Conservation (phyloP, 176 grass and related monocot genomes). For the Lolium perenne region DNA sequence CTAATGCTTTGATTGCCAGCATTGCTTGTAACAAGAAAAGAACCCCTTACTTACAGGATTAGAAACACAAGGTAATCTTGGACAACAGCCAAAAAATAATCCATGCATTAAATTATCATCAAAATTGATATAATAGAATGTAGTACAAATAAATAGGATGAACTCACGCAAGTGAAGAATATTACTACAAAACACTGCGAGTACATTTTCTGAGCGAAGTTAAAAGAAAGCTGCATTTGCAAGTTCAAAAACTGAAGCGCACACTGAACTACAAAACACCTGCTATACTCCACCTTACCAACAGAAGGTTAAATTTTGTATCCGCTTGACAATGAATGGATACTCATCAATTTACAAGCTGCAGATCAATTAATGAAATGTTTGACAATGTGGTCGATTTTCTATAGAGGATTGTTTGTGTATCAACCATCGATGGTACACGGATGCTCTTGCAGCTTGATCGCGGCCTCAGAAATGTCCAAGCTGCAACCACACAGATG, state of each 20-base stretch:
- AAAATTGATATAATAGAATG: not conserved
- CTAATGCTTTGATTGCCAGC: too few relatives aligned
- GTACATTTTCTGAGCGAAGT: not conserved
- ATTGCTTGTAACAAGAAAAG: too few relatives aligned
- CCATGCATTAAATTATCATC: not conserved
- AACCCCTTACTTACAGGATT: not conserved
- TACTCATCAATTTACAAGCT: not conserved
- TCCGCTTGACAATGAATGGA: not conserved
- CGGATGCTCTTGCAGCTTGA: conserved; percentile 45
- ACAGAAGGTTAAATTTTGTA: not conserved
- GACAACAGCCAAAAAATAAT: not conserved
- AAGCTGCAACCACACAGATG: conserved; percentile 45
- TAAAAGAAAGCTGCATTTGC: not conserved
- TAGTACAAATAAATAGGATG: not conserved
- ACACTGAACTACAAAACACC: conserved; percentile 13
- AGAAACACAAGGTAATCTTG: not conserved
- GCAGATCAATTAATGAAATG: not conserved
- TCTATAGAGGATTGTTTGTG: conserved; percentile 50
- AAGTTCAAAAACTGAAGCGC: conserved; percentile 9
- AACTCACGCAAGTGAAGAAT: not conserved
- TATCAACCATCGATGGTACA: conserved; percentile 23
- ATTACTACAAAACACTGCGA: not conserved
- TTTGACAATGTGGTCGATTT: not conserved
- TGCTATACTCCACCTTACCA: conserved; percentile 19
- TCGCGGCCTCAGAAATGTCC: conserved; percentile 25